Conservation (phyloP, 768 basidiomycete species). For the Cytidiella melzeri region DNA sequence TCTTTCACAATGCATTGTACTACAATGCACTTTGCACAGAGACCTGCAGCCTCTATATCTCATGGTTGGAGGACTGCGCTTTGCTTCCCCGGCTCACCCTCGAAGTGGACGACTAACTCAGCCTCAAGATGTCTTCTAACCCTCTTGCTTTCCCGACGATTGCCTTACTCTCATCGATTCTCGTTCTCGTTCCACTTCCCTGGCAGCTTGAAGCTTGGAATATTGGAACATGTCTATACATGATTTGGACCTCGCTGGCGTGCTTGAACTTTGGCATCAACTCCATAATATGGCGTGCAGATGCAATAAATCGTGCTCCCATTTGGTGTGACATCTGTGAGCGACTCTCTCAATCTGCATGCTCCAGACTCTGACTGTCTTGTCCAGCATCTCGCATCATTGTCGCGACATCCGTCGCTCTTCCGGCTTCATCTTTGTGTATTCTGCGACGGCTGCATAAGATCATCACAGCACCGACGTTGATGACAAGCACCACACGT, state of each 20-base stretch:
- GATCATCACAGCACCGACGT: no score
- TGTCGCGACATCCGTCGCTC: constrained; percentile 28
- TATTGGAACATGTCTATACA: constrained; percentile 61
- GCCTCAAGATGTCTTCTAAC: no score
- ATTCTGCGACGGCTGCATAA: constrained; percentile 45
- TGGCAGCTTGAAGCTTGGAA: constrained; percentile 65
- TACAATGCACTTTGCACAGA: no score
- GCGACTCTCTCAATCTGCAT: constrained; percentile 13
- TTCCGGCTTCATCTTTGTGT: constrained; percentile 36
- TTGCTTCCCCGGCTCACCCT: no score
- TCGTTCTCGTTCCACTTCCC: constrained; percentile 38
- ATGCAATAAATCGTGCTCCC: constrained; percentile 39
- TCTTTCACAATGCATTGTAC: no score
- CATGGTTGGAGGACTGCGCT: no score
- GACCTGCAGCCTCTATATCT: no score
- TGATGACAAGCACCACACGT: no score
- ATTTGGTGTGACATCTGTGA: constrained; percentile 55
- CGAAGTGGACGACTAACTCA: no score
- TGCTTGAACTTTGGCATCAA: constrained; percentile 35
- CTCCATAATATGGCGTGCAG: constrained; percentile 62
- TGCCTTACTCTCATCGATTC: no score
- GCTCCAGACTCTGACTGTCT: neutral
- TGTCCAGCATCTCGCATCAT: constrained; percentile 33
- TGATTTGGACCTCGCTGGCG: neutral
- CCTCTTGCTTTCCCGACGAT: no score